A percentile compares a stretch with the other conserved stretches of the same genome.
Evolutionary conservation across 2,329 filamentous ascomycete species (phyloP).

Genomic region (Clonostachys rhizophaga): DNA sequence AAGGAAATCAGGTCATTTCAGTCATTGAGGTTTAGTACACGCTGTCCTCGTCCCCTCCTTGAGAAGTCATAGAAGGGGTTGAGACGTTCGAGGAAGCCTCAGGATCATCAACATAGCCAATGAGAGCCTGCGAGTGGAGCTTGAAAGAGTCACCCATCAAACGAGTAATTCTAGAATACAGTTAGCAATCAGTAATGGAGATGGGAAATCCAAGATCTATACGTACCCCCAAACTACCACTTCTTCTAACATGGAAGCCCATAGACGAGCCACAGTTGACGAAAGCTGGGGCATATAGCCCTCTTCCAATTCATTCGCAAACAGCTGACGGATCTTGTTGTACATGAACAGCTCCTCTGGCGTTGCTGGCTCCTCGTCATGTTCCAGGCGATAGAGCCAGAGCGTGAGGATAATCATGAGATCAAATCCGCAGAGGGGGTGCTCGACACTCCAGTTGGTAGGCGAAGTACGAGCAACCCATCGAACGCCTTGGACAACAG

Average conservation of each 20-base stretch:
- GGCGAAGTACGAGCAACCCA: conserved; percentile 98
- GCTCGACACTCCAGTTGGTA: conserved; percentile 98
- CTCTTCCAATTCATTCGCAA: conserved; percentile 86
- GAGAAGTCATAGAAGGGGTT: conserved; percentile 68
- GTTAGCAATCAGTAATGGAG: conserved; percentile 8
- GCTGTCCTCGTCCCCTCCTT: conserved; percentile 67
- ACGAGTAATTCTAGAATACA: conserved; percentile 68
- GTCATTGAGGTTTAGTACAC: conserved; percentile 57
- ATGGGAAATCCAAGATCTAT: not conserved
- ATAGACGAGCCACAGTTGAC: conserved; percentile 90
- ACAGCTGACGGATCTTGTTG: conserved; percentile 84
- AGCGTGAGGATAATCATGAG: conserved; percentile 96
- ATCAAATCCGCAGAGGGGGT: conserved; percentile 93
- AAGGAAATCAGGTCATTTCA: conserved; percentile 35
- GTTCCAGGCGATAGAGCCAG: conserved; percentile 98
- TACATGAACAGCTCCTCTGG: conserved; percentile 87
- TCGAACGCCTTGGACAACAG: conserved; percentile 87
- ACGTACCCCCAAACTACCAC: conserved; percentile 99
- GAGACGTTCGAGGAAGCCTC: conserved; percentile 66
- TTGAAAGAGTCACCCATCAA: conserved; percentile 98
- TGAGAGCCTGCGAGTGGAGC: conserved; percentile 88
- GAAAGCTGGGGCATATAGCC: conserved; percentile 79
- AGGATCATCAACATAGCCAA: conserved; percentile 87
- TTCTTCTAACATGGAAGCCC: conserved; percentile 97
- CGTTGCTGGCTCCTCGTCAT: conserved; percentile 88